phyloP scores from a whole-genome alignment of 495 filamentous ascomycete species.

The Poronia punctata region DNA sequence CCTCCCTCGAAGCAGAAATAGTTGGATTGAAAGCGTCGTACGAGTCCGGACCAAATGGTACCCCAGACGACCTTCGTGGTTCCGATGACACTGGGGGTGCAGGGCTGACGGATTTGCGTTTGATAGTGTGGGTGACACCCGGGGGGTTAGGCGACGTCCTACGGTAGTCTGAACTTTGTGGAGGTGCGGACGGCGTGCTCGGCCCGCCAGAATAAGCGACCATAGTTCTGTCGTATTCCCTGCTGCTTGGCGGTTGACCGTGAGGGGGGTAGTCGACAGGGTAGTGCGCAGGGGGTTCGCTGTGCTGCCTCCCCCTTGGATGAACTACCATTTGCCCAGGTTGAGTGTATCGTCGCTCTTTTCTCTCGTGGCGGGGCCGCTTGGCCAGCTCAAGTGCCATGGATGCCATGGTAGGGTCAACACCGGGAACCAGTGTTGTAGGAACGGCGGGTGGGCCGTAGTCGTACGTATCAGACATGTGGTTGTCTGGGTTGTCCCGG shows the following conservation, averaged over 20 bases:
- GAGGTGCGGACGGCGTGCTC: constrained; percentile 25
- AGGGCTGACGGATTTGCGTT: constrained; percentile 73
- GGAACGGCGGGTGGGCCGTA: constrained; percentile 49
- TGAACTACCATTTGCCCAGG: constrained; percentile 28
- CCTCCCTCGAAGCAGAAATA: constrained; percentile 26
- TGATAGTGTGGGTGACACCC: constrained; percentile 44
- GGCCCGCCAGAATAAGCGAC: constrained; percentile 36
- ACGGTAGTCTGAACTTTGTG: constrained; percentile 31
- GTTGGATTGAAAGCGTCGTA: constrained; percentile 69
- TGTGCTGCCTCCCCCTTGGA: constrained; percentile 34
- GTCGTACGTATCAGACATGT: constrained; percentile 16
- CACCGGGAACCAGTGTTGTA: constrained; percentile 61
- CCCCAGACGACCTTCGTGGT: constrained; percentile 48
- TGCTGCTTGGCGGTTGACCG: constrained; percentile 27
- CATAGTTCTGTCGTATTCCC: constrained; percentile 25
- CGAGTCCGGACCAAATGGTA: constrained; percentile 86
- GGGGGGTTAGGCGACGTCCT: constrained; percentile 56
- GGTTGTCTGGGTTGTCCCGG: constrained; percentile 26
- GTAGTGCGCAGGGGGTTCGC: constrained; percentile 28
- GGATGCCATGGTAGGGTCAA: constrained; percentile 50
- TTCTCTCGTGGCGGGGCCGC: constrained; percentile 40
- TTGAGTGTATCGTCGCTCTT: constrained; percentile 34
- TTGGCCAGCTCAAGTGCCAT: constrained; percentile 52
- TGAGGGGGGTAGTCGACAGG: constrained; percentile 32
- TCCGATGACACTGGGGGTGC: constrained; percentile 53